Evolutionary conservation across 352 stramenopile genomes (phyloP), one percentile per base, ranked within the genome.

Genomic region (Pythium monospermum): DNA sequence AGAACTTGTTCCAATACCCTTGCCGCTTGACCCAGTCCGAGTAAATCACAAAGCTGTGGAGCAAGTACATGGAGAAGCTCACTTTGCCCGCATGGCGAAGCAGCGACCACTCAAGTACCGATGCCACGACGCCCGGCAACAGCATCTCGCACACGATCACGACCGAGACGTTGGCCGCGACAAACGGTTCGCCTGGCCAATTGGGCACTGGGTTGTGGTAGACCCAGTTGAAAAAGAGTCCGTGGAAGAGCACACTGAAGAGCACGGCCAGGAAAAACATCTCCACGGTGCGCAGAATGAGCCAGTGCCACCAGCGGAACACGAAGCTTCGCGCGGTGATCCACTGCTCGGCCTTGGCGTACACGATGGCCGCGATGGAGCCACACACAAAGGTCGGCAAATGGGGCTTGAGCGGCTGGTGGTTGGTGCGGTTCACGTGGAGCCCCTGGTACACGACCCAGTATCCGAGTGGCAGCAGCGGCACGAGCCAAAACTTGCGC

Each of bases 11-110:
- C 41, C 74, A 75, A 22, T 53, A 58, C 12, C 25, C 18, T 53
- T 73, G 59, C 18, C 59, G 28, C 16, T 15, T 31, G 15, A 83
- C 23, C 21, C 11, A 48, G 5, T 44, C 15, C 22, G 39, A 25
- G 56, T 69, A 64, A 26, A 69, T 48, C 32, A 72, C 69, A 45
- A 83, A 82, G 43, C 57, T 78, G 53, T 73, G 68, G 2, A 76
- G 53, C 53, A 76, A 33, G 49, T 76, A 76, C 28, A 71, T 51
- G 5, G 68, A 76, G 38, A 67, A 76, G 48, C 64, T 73, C 28
- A 76, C 45, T 25, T 76, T 73, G 50, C 68, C 64, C n/a, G 51
- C 57, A 44, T 50, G 66, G 1, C 59, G 56, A 15, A 72, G 35
- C 42, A 66, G 25, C 35, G 45, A 64, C 64, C 60, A 76, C 41